phyloP scores from a whole-genome alignment of 2,329 filamentous ascomycete species.

The Alternaria solani region DNA sequence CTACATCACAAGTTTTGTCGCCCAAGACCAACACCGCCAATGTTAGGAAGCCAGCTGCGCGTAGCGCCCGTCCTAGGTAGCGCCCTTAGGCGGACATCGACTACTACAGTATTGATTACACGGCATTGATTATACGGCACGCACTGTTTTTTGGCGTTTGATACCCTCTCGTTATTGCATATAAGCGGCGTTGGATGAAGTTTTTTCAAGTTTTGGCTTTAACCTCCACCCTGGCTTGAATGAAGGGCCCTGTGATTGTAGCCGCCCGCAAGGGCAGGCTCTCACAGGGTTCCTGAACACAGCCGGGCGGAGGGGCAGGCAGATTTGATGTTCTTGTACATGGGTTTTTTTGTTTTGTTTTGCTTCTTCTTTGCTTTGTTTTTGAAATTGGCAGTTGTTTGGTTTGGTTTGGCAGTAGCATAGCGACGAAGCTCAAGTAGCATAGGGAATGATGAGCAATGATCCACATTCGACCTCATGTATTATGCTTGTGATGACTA shows the following conservation, averaged over 20 bases:
- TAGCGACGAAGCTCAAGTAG: conserved; percentile 4
- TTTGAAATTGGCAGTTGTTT: not conserved
- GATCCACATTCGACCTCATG: not conserved
- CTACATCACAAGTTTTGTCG: conserved; percentile 28
- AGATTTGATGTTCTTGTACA: not conserved
- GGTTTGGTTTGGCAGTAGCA: not conserved
- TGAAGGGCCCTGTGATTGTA: conserved; percentile 17
- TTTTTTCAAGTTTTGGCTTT: not conserved
- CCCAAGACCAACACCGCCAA: conserved; percentile 34
- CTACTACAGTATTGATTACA: conserved; percentile 16
- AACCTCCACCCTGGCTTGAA: conserved; percentile 23
- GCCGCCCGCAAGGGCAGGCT: conserved; percentile 28
- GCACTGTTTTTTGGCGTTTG: conserved; percentile 18
- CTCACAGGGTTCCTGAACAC: conserved; percentile 22
- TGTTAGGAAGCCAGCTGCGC: conserved; percentile 27
- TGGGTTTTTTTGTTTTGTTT: not conserved
- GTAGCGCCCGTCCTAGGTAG: conserved; percentile 31
- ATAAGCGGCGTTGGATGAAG: conserved; percentile 17
- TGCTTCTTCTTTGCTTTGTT: not conserved
- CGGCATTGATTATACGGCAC: conserved; percentile 11
- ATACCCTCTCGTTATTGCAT: conserved; percentile 18
- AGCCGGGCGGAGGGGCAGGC: conserved; percentile 11
- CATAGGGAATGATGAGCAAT: conserved; percentile 8
- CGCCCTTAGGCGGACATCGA: conserved; percentile 20
- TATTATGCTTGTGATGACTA: not conserved